Conservation (phyloP, 2,329 filamentous ascomycete genomes). For the Pseudocercospora ulei region DNA sequence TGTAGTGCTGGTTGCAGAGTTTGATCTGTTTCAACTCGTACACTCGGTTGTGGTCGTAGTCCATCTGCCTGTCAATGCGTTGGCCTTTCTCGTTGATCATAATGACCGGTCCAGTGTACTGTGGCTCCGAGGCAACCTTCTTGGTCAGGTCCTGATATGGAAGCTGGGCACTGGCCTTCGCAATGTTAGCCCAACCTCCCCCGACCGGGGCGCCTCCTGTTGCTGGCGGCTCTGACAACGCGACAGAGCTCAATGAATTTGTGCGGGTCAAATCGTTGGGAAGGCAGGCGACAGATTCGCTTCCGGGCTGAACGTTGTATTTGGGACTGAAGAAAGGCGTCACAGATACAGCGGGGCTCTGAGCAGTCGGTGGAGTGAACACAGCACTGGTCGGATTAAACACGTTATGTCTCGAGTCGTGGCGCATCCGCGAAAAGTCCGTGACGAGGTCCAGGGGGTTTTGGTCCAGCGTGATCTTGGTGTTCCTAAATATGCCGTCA, state of each 20-base stretch:
- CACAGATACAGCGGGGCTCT: conserved; percentile 12
- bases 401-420: conserved; percentile 28
- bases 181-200: conserved; percentile 22
- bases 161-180: conserved; percentile 16
- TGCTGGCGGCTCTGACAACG: conserved; percentile 17
- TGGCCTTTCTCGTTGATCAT: conserved; percentile 51
- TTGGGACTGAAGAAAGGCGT: not conserved
- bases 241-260: conserved; percentile 20
- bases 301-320: conserved; percentile 15
- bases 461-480: conserved; percentile 39
- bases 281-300: conserved; percentile 3
- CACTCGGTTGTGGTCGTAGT: conserved; percentile 48
- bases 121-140: conserved; percentile 8
- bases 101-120: conserved; percentile 32
- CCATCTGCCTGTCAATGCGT: conserved; percentile 48
- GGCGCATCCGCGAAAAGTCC: conserved; percentile 16
- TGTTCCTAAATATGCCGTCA: conserved; percentile 46
- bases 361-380: conserved; percentile 24
- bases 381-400: conserved; percentile 27
- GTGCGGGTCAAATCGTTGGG: conserved; percentile 19
- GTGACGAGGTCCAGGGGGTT: conserved; percentile 24
- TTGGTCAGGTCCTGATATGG: conserved; percentile 22
- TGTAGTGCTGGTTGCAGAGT: conserved; percentile 53
- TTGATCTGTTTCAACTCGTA: conserved; percentile 54
- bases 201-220: conserved; percentile 4